These are phyloP conservation scores for Tubosaeta brunneosetosa DNA, from an alignment of 768 basidiomycete species.

Conservation along the genomic window DNA sequence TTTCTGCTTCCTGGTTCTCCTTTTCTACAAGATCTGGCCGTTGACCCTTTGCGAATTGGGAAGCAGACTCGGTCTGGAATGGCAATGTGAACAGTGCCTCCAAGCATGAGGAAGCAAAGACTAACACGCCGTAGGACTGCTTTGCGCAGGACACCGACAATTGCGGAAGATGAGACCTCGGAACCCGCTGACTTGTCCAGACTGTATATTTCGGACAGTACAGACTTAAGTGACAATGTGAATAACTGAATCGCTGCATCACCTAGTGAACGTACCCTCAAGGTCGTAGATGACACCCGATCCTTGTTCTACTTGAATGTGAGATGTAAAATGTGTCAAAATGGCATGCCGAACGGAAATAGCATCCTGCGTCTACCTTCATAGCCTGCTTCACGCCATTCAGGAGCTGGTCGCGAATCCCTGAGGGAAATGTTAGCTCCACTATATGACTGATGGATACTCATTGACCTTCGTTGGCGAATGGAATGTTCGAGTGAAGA, in stretches of 20 bases:
- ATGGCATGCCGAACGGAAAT: too few species aligned
- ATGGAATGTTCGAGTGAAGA: constrained; percentile 13
- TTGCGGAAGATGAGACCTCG: constrained; percentile 43
- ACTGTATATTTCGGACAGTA: constrained; percentile 64
- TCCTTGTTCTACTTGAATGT: constrained; percentile 46
- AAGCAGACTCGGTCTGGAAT: constrained; percentile 53
- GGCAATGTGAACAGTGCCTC: constrained; percentile 6
- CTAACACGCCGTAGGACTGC: constrained; percentile 56
- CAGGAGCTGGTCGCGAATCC: constrained; percentile 49
- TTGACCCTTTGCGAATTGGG: constrained; percentile 51
- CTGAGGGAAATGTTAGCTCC: constrained; percentile 27
- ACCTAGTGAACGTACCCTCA: constrained; percentile 42
- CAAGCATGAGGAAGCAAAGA: constrained; percentile 5
- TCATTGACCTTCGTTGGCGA: constrained; percentile 21
- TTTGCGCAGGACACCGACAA: constrained; percentile 54
- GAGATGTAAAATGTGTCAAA: not conserved
- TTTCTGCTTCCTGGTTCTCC: constrained; percentile 52
- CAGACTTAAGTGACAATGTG: constrained; percentile 40
- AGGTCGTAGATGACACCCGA: constrained; percentile 48
- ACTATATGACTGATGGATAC: too few species aligned
- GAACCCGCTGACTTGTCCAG: constrained; percentile 53
- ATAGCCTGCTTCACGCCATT: constrained; percentile 59
- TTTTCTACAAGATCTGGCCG: constrained; percentile 62
- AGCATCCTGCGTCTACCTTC: constrained; percentile 48
- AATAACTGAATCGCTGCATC: not conserved